These are phyloP conservation scores for Metschnikowia aberdeeniae DNA, from an alignment of 805 yeast genomes.

Conservation along the genomic window DNA sequence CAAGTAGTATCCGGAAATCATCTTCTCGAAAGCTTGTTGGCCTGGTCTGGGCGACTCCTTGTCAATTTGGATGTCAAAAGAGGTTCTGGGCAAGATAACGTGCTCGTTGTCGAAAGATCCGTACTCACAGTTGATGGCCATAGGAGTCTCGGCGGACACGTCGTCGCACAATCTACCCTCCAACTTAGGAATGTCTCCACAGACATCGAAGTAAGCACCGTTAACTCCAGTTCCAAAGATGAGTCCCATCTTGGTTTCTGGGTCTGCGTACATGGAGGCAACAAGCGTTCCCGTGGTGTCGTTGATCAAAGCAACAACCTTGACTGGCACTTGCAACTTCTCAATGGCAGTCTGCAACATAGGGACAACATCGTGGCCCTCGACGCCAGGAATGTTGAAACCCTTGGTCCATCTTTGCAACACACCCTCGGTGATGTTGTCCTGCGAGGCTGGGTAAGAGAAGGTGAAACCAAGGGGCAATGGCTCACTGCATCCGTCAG, in stretches of 20 bases:
- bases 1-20: slow-evolving; percentile 94
- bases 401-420: slow-evolving; percentile 98
- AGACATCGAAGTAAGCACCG: slow-evolving; percentile 89
- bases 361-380: slow-evolving; percentile 91
- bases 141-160: slow-evolving; percentile 58
- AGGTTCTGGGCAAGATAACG: slow-evolving; percentile 77
- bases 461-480: slow-evolving; percentile 91
- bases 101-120: slow-evolving; percentile 97
- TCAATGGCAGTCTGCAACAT: slow-evolving; percentile 76
- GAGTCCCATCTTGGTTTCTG: slow-evolving; percentile 87
- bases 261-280: slow-evolving; percentile 89
- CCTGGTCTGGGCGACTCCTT: slow-evolving; percentile 90
- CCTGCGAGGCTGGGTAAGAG: slow-evolving; percentile 85
- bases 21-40: slow-evolving; percentile 93
- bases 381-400: slow-evolving; percentile 88
- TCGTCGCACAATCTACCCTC: slow-evolving; percentile 66
- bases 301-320: slow-evolving; percentile 88
- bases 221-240: slow-evolving; percentile 97
- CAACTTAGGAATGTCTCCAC: slow-evolving; percentile 72
- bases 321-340: slow-evolving; percentile 64
- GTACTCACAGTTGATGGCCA: slow-evolving; percentile 98
- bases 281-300: slow-evolving; percentile 97
- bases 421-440: slow-evolving; percentile 77
- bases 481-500: slow-evolving; percentile 56
- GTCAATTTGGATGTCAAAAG: slow-evolving; percentile 79